These are phyloP conservation scores for Aspergillus indologenus DNA, from an alignment of 495 filamentous ascomycete species.

Conservation along the genomic window DNA sequence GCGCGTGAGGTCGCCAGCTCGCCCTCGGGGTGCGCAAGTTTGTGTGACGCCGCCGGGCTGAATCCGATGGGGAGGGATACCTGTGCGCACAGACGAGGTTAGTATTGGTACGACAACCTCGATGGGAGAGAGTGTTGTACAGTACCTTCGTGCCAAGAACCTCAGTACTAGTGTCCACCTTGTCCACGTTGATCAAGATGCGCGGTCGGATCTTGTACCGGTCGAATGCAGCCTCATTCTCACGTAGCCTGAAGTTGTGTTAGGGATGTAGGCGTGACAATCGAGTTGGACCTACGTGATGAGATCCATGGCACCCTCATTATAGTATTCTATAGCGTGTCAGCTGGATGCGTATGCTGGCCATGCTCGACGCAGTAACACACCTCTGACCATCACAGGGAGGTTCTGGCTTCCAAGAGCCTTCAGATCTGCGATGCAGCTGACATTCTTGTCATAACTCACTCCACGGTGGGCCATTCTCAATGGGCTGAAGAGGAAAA, in stretches of 20 bases:
- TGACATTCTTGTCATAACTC: slow-evolving; percentile 31
- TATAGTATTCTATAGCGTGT: slow-evolving; percentile 44
- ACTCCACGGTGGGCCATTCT: slow-evolving; percentile 34
- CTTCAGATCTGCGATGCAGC: slow-evolving; percentile 36
- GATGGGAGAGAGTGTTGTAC: neutral
- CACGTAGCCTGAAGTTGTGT: slow-evolving; percentile 33
- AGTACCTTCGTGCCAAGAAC: slow-evolving; percentile 41
- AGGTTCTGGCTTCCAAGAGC: slow-evolving; percentile 26
- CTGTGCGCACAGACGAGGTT: slow-evolving; percentile 28
- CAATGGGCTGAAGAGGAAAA: neutral
- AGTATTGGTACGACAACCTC: neutral
- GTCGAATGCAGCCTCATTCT: slow-evolving; percentile 51
- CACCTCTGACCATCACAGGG: slow-evolving; percentile 30
- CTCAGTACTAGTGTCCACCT: slow-evolving; percentile 45
- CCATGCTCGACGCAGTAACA: neutral
- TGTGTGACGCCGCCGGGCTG: slow-evolving; percentile 81
- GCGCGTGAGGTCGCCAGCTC: slow-evolving; percentile 78
- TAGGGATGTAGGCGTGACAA: neutral
- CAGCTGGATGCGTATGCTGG: neutral
- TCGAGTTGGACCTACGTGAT: slow-evolving; percentile 27
- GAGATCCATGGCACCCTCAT: slow-evolving; percentile 45
- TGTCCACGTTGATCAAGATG: slow-evolving; percentile 52
- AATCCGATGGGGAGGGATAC: slow-evolving; percentile 80
- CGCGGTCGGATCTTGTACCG: slow-evolving; percentile 55
- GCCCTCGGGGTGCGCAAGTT: slow-evolving; percentile 80